Conservation (phyloP, 192 early-diverging fungal genomes). For the Umbelopsis sp. region DNA sequence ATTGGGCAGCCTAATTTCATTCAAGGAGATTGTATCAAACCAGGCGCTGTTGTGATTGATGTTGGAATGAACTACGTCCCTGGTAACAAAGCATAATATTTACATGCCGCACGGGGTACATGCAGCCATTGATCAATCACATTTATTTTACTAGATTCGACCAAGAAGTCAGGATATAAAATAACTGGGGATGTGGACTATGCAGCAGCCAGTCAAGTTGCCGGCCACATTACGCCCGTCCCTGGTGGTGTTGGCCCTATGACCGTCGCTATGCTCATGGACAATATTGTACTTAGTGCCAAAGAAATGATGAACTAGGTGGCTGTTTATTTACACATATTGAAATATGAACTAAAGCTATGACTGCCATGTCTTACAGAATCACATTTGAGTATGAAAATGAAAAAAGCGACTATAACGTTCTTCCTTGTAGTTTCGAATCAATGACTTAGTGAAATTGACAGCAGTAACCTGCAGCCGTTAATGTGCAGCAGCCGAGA, state of each 20-base stretch:
- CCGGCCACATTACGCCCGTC: slow-evolving; percentile 90
- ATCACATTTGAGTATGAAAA: too few relatives aligned
- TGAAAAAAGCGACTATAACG: too few relatives aligned
- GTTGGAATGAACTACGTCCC: slow-evolving; percentile 93
- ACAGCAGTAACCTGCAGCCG: too few relatives aligned
- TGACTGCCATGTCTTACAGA: too few relatives aligned
- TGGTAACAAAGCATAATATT: slow-evolving; percentile 39
- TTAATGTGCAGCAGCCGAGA: too few relatives aligned
- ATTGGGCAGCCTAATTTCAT: slow-evolving; percentile 80
- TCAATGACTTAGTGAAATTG: too few relatives aligned
- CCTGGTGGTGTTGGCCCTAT: slow-evolving; percentile 99
- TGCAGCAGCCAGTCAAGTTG: slow-evolving; percentile 65
- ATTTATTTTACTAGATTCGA: slow-evolving; percentile 58
- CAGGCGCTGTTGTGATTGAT: slow-evolving; percentile 92
- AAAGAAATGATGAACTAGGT: slow-evolving; percentile 32
- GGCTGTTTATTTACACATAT: too few relatives aligned
- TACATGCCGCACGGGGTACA: background rate
- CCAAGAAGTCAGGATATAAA: slow-evolving; percentile 89
- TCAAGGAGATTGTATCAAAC: slow-evolving; percentile 94
- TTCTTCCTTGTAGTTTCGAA: too few relatives aligned
- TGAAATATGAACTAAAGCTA: too few relatives aligned
- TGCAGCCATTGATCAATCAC: background rate
- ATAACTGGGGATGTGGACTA: slow-evolving; percentile 96
- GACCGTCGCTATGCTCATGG: slow-evolving; percentile 98
- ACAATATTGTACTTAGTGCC: slow-evolving; percentile 84